phyloP scores from a whole-genome alignment of 2,329 filamentous ascomycete genomes.

The Aplosporella prunicola region DNA sequence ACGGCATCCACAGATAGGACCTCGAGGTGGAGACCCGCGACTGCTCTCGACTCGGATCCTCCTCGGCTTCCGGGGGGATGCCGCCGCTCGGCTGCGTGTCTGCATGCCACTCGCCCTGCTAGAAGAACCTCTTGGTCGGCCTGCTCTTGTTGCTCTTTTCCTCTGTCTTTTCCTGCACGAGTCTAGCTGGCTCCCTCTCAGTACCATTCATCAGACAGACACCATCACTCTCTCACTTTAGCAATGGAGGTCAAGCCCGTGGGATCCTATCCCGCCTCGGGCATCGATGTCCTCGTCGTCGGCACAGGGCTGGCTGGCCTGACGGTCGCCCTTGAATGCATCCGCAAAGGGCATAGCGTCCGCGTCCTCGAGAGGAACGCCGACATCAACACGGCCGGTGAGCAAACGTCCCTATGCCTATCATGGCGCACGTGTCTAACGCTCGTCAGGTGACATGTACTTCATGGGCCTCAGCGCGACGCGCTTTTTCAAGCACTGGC shows the following conservation, averaged over 20 bases:
- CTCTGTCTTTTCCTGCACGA: too few species aligned
- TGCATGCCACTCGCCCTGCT: too few species aligned
- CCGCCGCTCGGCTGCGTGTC: too few species aligned
- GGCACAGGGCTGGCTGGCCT: slow-evolving; percentile 31
- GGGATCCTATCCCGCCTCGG: slow-evolving; percentile 40
- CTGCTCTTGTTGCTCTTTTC: too few species aligned
- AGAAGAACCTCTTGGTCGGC: too few species aligned
- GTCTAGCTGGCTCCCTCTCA: too few species aligned
- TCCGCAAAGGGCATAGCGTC: slow-evolving; percentile 32
- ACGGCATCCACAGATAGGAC: too few species aligned
- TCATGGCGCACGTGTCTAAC: background rate
- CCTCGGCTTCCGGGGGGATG: too few species aligned
- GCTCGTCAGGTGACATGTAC: slow-evolving; percentile 46
- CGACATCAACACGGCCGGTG: slow-evolving; percentile 44
- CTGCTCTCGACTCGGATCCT: too few species aligned
- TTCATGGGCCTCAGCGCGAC: slow-evolving; percentile 50
- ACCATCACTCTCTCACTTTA: background rate
- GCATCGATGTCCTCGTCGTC: slow-evolving; percentile 32
- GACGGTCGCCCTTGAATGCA: slow-evolving; percentile 29
- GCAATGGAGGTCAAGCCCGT: slow-evolving; percentile 35
- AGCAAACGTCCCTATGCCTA: slow-evolving; percentile 8
- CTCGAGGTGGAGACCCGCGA: too few species aligned
- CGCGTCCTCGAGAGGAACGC: slow-evolving; percentile 35
- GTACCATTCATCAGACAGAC: too few species aligned
- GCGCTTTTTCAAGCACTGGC: slow-evolving; percentile 47